Evolutionary conservation across 768 basidiomycete genomes (phyloP), one percentile per base, ranked within the genome.

Genomic region (Hirschioporus abietinus): DNA sequence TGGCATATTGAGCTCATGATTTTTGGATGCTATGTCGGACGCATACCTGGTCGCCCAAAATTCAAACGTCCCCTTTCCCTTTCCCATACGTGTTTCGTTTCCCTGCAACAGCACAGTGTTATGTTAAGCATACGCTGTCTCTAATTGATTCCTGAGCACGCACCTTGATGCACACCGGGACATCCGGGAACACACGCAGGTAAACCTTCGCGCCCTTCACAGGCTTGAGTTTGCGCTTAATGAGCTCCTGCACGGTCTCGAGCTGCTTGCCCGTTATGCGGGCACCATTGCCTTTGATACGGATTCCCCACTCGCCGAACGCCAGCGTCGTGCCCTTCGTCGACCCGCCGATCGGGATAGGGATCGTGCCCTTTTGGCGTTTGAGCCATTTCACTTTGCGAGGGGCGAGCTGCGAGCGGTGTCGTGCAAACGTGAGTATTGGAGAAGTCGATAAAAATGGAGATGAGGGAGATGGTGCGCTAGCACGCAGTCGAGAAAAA

Each of bases 81-180:
- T 99, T 63, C 97, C 97, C 97, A 99, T 98, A 83, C 97, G 91
- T 6, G 95, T 96, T 78, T 99, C 96, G 72, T 97, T 99, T 65
- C 97, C 96, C 93, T 95, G 67, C 7, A 66, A 25, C 7, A 23
- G n/a, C 63, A 17, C n/a, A 61, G 10, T 24, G 23, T 24, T 18
- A 8, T 6, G 25, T 61, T 60, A 20, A 23, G 35, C 35, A 15
- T 15, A 36, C 42, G 42, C 42, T 52, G 35, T 10, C 42, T 52
- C 20, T 3, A 30, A 20, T 52, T 3, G 5, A 3, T 61, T 24
- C 60, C 3, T 61, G 23, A 12, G 20, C 15, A 20, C 20, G 20
- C 67, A 93, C 94, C 86, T 99, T 99, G 65, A 98, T 89, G 81
- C 96, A 97, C 67, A 99, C 95, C 1, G 96, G 95, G 67, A 97